Evolutionary conservation across 805 yeast species (phyloP), one percentile per base, ranked within the genome.

Genomic region (Zygoascus ofunaensis): DNA sequence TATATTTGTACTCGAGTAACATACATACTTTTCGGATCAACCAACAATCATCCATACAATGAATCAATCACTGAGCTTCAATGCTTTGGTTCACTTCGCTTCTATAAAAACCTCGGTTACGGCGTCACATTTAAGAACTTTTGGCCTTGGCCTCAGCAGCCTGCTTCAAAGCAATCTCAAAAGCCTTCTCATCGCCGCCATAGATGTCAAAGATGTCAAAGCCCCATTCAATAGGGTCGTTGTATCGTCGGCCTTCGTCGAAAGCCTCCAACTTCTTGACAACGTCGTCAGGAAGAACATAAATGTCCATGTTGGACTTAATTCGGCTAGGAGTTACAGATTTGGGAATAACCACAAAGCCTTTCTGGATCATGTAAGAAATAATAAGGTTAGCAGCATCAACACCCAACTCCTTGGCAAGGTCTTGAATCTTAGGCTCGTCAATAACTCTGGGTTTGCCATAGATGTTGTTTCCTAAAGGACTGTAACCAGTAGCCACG

Each of bases 351-450:
- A 82, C 76, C 35, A 82, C 80, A 49, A 81, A 56, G 43, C 74
- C 75, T 65, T 85, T 75, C 64, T 82, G 87, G 24, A 87, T 77
- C 37, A 87, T 80, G 90, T 89, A 83, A 69, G 87, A 76, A 49
- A 84, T 65, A 49, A 84, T 65, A 14, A 83, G 77, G 63, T 81
- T 80, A 28, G 86, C 79, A 18, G 84, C 60, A 23, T 78, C 59
- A 52, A 72, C 79, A 17, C 62, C 60, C 53, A 76, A 77, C 19
- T 65, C 65, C 7, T 56, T 46, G 37, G 90, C 87, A 58, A 83
- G 77, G 34, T 64, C 49, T 36, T 60, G 62, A 53, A 84, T 66
- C 17, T 65, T 55, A 21, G 72, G 72, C 55, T 82, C 75, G 37
- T 76, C 73, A 52, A 82, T 77, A 33, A 51, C 53, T 42, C 52